A percentile compares a stretch with the other conserved stretches of the same genome.
These are phyloP conservation scores for Eimeria falciformis DNA, from an alignment of 169 alveolate species.

Conservation along the genomic window DNA sequence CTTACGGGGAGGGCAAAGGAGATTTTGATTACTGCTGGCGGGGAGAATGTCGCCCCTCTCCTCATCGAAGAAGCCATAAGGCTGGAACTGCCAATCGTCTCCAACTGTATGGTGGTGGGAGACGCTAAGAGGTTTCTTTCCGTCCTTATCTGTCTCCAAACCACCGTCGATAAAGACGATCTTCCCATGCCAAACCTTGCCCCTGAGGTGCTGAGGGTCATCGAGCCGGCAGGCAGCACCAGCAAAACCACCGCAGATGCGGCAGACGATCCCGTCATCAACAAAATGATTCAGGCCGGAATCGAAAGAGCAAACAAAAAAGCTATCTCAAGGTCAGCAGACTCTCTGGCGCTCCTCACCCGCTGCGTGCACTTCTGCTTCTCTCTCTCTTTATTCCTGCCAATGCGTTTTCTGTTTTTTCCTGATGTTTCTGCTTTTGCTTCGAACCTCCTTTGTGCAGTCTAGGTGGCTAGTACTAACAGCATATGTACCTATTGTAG, in stretches of 20 bases:
- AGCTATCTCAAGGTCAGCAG: conserved; percentile 82
- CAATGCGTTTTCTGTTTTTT: not conserved
- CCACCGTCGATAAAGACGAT: conserved; percentile 77
- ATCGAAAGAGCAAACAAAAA: conserved; percentile 81
- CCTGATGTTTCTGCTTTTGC: not conserved
- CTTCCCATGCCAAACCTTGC: conserved; percentile 77
- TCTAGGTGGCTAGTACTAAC: not conserved
- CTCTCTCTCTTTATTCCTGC: not conserved
- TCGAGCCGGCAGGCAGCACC: conserved; percentile 43
- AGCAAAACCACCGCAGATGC: conserved; percentile 81
- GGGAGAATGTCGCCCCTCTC: conserved; percentile 92
- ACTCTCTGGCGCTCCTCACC: no score
- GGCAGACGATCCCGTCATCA: conserved; percentile 68
- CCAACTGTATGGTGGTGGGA: conserved; percentile 88
- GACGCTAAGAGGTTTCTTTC: conserved; percentile 84
- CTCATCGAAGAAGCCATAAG: conserved; percentile 82
- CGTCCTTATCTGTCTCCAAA: conserved; percentile 85
- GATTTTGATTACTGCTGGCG: conserved; percentile 91
- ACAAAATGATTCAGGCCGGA: conserved; percentile 63
- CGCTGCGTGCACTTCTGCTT: not conserved
- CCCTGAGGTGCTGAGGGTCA: conserved; percentile 4
- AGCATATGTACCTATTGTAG: no score
- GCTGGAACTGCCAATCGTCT: conserved; percentile 78
- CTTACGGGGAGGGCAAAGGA: conserved; percentile 90
- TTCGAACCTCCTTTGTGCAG: not conserved